Conservation (phyloP, 352 stramenopile species). For the Pythium grandisporangium region DNA sequence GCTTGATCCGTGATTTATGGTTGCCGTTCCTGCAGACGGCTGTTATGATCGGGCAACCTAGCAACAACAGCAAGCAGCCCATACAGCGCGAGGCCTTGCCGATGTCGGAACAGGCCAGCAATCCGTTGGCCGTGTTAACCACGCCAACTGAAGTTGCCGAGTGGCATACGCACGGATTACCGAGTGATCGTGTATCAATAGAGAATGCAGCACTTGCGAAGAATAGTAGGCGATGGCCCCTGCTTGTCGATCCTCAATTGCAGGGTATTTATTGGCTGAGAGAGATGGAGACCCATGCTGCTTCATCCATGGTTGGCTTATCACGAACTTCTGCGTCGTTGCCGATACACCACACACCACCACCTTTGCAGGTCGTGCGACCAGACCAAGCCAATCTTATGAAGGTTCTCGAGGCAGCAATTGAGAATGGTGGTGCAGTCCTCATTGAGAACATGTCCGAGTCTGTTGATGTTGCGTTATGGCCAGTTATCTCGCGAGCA, state of each 20-base stretch:
- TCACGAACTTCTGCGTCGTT: too few species aligned
- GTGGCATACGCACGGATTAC: constrained; percentile 80
- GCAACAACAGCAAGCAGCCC: constrained; percentile 13
- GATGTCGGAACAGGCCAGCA: constrained; percentile 30
- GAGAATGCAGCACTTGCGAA: constrained; percentile 88
- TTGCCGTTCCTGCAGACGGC: constrained; percentile 77
- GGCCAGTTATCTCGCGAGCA: constrained; percentile 69
- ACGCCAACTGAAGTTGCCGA: constrained; percentile 73
- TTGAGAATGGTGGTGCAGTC: constrained; percentile 72
- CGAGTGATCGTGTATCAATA: constrained; percentile 83
- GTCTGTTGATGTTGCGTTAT: constrained; percentile 78
- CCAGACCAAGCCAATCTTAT: constrained; percentile 79
- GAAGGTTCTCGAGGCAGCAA: constrained; percentile 54
- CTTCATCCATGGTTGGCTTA: too few species aligned
- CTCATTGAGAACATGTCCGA: constrained; percentile 89
- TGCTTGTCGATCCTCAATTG: constrained; percentile 89
- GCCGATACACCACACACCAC: too few species aligned
- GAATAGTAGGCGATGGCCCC: constrained; percentile 70
- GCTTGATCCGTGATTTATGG: constrained; percentile 81
- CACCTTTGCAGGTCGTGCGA: constrained; percentile 77
- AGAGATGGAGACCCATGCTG: constrained; percentile 74
- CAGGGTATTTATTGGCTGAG: constrained; percentile 87
- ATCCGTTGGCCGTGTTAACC: constrained; percentile 63
- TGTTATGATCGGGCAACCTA: constrained; percentile 13
- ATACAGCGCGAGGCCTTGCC: constrained; percentile 10